Evolutionary conservation across 2,329 filamentous ascomycete species (phyloP).

Genomic region (Cercospora zeae-maydis): DNA sequence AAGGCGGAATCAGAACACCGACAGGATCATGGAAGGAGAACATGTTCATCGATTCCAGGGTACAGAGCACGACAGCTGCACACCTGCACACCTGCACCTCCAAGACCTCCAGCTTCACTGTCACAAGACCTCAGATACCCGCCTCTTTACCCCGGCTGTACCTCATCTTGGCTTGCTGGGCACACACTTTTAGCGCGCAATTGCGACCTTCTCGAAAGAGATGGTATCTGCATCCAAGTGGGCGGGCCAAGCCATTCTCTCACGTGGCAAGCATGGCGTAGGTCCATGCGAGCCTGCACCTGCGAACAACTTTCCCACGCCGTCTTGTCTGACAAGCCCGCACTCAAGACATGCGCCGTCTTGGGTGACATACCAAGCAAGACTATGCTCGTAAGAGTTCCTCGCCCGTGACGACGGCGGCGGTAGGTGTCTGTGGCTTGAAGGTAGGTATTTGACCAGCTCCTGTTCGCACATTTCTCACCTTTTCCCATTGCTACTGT

Average conservation of each 20-base stretch:
- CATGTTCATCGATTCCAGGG: not conserved
- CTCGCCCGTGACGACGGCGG: not conserved
- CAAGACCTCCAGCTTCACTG: not conserved
- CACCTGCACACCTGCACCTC: not conserved
- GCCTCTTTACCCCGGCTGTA: not conserved
- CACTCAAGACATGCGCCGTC: conserved; percentile 3
- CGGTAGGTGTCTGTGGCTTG: not conserved
- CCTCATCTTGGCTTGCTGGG: conserved; percentile 7
- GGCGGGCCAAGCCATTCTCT: not conserved
- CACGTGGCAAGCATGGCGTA: conserved; percentile 8
- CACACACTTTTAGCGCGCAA: not conserved
- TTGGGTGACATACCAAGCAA: conserved; percentile 6
- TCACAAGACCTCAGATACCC: conserved; percentile 4
- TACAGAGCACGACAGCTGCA: not conserved
- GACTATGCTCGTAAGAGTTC: not conserved
- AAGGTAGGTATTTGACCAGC: not conserved
- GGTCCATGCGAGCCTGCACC: not conserved
- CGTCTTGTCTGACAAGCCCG: conserved; percentile 4
- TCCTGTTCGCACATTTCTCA: not conserved
- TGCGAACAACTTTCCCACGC: conserved; percentile 1
- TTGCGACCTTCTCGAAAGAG: conserved; percentile 5
- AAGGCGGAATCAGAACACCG: not conserved
- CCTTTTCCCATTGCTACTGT: not conserved
- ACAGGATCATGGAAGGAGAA: not conserved
- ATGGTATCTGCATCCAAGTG: conserved; percentile 5